Base-by-base conservation (phyloP, 331 rosid genomes). In the Quercus phellos region DNA sequence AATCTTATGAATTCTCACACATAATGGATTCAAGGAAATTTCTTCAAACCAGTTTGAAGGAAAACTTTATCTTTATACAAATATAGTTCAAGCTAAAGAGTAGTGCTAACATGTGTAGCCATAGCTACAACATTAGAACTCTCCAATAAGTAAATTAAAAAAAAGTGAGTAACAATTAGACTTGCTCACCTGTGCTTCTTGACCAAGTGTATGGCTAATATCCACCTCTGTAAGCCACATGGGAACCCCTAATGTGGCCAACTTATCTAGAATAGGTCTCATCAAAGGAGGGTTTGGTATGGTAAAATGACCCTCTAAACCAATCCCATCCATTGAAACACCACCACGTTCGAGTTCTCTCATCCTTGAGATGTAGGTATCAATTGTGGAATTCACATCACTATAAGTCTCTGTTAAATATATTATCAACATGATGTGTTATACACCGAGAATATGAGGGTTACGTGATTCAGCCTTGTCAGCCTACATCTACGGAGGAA, bases 181-280 rank as follows among this genome's bases (percentile, higher is more conserved):
- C 21, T 18, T 54, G 35, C 53, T 35, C 24, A 93, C 98, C 96
- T 94, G 98, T 18, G 82, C 72, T 51, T 81, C 46, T 81, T 85
- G 51, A 83, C 81, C 88, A 16, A 87, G 83, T 69, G 86, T 79
- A 4, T 85, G 88, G 92, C 94, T 90, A 72, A 94, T 86, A n/a
- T 94, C 99, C 71, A 94, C 92, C 84, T 94, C 96, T 2, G 97
- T 94, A 16, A 92, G 90, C 97, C 98, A 94, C 70, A 94, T 85
- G 22, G 97, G 99, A 73, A 94, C 88, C 73, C 80, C 88, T 5
- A 94, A 73, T 11, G 96, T 92, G 74, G 98, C 98, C 80, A 94
- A 86, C 83, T 92, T 94, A 81, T 94, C 98, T 12, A 94, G 27
- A 19, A 86, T 87, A 14, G 91, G 97, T 90, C 97, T 92, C 29